phyloP scores from a whole-genome alignment of 371 early-diverging fungal species.

The Mucor velutinosus region DNA sequence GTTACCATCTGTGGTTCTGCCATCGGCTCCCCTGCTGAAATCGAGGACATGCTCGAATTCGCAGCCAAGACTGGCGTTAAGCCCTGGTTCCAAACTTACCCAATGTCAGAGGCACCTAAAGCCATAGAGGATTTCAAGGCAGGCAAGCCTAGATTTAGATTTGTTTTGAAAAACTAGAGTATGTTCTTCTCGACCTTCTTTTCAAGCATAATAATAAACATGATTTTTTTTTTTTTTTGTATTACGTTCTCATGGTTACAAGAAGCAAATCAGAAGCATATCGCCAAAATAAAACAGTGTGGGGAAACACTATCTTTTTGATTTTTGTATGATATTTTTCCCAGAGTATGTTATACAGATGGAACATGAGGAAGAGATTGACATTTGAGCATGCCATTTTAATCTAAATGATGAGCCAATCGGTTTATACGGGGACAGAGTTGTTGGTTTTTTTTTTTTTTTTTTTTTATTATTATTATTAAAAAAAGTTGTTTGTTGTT shows the following conservation, averaged over 20 bases:
- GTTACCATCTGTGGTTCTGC: slow-evolving; percentile 63
- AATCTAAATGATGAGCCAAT: neutral
- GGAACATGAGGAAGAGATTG: neutral
- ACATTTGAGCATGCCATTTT: neutral
- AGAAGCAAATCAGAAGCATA: neutral
- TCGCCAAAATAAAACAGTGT: neutral
- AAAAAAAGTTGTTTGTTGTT: neutral
- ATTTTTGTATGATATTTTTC: slow-evolving; percentile 7
- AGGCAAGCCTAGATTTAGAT: slow-evolving; percentile 65
- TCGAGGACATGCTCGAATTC: slow-evolving; percentile 68
- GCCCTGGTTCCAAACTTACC: slow-evolving; percentile 64
- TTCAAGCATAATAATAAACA: neutral
- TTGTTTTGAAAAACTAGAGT: slow-evolving; percentile 54
- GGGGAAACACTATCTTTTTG: slow-evolving; percentile 3
- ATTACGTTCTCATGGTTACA: slow-evolving; percentile 5
- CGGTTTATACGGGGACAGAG: neutral
- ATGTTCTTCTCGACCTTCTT: neutral
- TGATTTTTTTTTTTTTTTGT: neutral
- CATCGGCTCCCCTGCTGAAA: slow-evolving; percentile 58
- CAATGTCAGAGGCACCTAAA: slow-evolving; percentile 61
- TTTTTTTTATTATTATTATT: no score
- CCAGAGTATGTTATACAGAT: neutral
- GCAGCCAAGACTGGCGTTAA: slow-evolving; percentile 62
- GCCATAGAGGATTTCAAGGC: slow-evolving; percentile 58
- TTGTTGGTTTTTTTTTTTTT: neutral